phyloP scores from a whole-genome alignment of 768 basidiomycete species.

The Psilocybe subaeruginosa region DNA sequence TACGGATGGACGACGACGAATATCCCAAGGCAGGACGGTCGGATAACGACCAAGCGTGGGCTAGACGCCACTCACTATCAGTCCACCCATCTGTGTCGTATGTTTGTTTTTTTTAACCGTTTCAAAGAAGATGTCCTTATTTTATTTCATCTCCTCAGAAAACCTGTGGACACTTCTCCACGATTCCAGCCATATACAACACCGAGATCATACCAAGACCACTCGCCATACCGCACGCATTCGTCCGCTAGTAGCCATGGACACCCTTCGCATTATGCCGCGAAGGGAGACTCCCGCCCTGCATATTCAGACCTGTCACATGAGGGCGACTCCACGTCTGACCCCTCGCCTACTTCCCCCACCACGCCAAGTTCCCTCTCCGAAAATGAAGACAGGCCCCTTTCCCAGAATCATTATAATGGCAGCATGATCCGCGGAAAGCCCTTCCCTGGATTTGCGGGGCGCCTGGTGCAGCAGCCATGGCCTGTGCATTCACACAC shows the following conservation, averaged over 20 bases:
- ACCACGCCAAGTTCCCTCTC: conserved; percentile 53
- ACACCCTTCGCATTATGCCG: conserved; percentile 5
- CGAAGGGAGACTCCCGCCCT: conserved; percentile 16
- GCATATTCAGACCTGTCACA: conserved; percentile 39
- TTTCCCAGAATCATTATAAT: conserved; percentile 8
- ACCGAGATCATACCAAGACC: conserved; percentile 29
- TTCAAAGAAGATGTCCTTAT: neutral
- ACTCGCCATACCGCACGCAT: conserved; percentile 23
- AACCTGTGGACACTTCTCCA: conserved; percentile 27
- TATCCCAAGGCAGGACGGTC: conserved; percentile 26
- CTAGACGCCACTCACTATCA: conserved; percentile 47
- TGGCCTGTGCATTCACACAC: conserved; percentile 13
- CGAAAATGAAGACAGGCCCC: conserved; percentile 19
- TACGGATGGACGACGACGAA: conserved; percentile 57
- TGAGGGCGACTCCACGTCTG: conserved; percentile 49
- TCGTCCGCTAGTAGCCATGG: conserved; percentile 21
- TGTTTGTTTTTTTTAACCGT: neutral
- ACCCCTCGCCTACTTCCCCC: conserved; percentile 57
- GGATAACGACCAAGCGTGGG: conserved; percentile 33
- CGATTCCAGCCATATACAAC: conserved; percentile 32
- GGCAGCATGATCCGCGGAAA: conserved; percentile 19
- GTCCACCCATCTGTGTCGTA: conserved; percentile 33
- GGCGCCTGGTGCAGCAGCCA: conserved; percentile 17
- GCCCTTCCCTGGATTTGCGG: conserved; percentile 16
- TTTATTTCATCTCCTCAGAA: conserved; percentile 19